Evolutionary conservation across 108 stramenopile species (phyloP).

Genomic region (Pseudonitzschia delicatissima): DNA sequence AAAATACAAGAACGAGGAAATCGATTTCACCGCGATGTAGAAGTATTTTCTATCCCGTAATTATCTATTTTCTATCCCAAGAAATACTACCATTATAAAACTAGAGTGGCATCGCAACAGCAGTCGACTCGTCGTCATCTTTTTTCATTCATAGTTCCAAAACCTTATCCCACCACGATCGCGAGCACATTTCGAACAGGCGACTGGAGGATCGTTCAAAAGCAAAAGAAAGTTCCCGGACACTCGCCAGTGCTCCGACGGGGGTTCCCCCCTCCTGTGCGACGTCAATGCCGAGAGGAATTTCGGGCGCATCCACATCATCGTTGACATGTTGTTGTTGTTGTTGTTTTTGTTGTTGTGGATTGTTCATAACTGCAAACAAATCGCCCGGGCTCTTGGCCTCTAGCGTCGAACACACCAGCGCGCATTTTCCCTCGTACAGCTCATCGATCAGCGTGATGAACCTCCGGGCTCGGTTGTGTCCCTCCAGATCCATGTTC

Average conservation of each 20-base stretch:
- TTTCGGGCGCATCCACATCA: constrained; percentile 15
- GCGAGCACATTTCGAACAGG: constrained; percentile 79
- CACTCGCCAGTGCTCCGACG: constrained; percentile 77
- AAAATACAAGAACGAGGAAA: no score
- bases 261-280: constrained; percentile 36
- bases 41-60: no score
- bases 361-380: constrained; percentile 9
- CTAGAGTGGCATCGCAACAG: no score
- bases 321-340: constrained; percentile 9
- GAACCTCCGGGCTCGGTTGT: constrained; percentile 90
- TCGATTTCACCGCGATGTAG: no score
- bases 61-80: no score
- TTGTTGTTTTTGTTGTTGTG: neutral
- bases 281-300: constrained; percentile 25
- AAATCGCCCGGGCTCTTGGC: constrained; percentile 39
- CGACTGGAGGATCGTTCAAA: constrained; percentile 83
- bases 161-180: constrained; percentile 68
- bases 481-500: constrained; percentile 57
- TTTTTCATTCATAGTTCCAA: no score
- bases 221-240: constrained; percentile 79
- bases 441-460: constrained; percentile 97
- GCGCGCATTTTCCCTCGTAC: constrained; percentile 84
- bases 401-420: constrained; percentile 40
- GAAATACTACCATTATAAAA: no score
- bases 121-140: no score